Evolutionary conservation across 1,284 basidiomycete genomes (phyloP).

Genomic region (Papiliotrema terrestris): DNA sequence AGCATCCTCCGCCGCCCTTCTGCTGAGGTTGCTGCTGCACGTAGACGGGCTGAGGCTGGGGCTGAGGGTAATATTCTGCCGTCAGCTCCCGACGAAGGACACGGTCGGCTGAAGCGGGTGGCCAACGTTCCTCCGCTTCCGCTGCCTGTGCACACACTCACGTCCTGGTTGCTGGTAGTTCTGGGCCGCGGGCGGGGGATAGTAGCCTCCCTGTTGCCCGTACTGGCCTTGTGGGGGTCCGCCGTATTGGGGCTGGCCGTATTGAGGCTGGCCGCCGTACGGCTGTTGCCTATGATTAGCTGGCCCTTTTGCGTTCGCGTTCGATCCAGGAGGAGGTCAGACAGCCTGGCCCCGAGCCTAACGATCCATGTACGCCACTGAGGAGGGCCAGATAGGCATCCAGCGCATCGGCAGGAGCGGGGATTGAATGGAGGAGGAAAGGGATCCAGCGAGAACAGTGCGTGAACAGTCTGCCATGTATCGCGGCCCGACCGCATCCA

Average conservation of each 20-base stretch:
- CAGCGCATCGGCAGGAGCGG: too few relatives aligned
- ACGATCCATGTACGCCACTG: neutral
- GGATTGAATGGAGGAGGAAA: neutral
- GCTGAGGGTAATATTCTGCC: constrained; percentile 35
- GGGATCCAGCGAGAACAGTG: neutral
- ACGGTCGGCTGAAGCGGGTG: neutral
- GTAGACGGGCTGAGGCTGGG: constrained; percentile 43
- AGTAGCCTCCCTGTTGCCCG: constrained; percentile 27
- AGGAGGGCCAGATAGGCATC: too few relatives aligned
- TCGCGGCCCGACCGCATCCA: neutral
- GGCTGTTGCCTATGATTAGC: neutral
- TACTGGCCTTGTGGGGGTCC: constrained; percentile 10
- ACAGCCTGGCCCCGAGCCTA: neutral
- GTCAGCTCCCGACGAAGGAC: neutral
- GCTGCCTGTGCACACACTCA: constrained; percentile 9
- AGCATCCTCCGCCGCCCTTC: constrained; percentile 23
- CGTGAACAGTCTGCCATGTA: too few relatives aligned
- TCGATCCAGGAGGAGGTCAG: neutral
- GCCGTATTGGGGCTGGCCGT: constrained; percentile 15
- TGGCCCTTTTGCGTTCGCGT: neutral
- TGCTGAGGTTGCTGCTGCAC: constrained; percentile 36
- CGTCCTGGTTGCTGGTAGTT: constrained; percentile 34
- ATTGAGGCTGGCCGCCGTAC: constrained; percentile 1
- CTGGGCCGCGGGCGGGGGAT: constrained; percentile 39
- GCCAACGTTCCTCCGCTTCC: neutral